Conservation (phyloP, 2,329 filamentous ascomycete genomes). For the Epichloe coenophiala region DNA sequence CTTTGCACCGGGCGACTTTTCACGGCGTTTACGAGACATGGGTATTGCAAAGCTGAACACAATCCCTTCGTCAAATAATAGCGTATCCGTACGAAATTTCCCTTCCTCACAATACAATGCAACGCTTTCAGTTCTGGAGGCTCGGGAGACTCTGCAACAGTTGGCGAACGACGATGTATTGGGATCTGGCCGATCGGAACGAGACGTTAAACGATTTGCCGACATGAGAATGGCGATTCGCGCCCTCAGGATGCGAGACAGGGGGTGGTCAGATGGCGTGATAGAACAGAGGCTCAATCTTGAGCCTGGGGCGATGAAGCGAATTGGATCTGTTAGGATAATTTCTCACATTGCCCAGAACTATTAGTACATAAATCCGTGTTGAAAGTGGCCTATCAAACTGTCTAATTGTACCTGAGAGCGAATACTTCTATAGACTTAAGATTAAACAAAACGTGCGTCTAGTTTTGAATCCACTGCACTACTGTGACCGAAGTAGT, state of each 20-base stretch:
- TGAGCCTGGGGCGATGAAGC: not conserved
- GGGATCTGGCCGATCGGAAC: not conserved
- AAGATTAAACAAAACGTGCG: not conserved
- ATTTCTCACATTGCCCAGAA: not conserved
- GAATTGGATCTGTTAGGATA: not conserved
- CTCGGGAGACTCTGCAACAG: not conserved
- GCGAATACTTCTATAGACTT: too few relatives aligned
- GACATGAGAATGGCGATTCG: slow-evolving; percentile 2
- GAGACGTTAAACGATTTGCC: not conserved
- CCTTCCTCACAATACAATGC: not conserved
- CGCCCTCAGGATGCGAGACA: slow-evolving; percentile 3
- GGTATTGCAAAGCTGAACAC: not conserved
- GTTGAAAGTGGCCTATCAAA: too few relatives aligned
- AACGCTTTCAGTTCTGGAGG: not conserved
- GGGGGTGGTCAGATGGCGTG: not conserved
- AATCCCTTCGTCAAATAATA: not conserved
- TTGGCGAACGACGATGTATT: not conserved
- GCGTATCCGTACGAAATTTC: not conserved
- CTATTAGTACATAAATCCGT: too few relatives aligned
- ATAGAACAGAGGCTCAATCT: slow-evolving; percentile 1
- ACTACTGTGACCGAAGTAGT: slow-evolving; percentile 48
- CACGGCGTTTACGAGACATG: not conserved
- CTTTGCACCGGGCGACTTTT: not conserved
- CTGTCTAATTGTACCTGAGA: too few relatives aligned
- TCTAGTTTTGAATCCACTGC: slow-evolving; percentile 18